These are phyloP conservation scores for Xylariales sp. DNA, from an alignment of 2,329 filamentous ascomycete genomes.

Conservation along the genomic window DNA sequence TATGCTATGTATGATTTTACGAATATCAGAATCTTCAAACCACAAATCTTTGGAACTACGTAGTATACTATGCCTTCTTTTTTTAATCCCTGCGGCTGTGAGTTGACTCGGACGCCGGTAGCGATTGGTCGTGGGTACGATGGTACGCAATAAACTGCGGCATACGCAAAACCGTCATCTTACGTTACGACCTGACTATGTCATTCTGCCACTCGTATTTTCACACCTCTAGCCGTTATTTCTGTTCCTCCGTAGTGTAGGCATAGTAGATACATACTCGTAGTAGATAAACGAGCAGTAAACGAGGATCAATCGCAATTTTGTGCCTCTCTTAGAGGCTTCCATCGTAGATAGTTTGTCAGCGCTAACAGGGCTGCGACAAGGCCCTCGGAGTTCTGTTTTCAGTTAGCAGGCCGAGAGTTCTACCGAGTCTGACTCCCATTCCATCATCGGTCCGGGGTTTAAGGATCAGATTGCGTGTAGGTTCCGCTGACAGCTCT, in stretches of 20 bases:
- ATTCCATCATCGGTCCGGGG: background rate
- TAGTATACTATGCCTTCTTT: too few species aligned
- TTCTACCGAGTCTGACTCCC: background rate
- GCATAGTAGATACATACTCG: too few species aligned
- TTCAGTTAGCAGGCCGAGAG: background rate
- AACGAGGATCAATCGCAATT: background rate
- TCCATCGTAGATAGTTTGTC: background rate
- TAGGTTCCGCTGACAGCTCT: too few species aligned
- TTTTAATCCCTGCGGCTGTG: background rate
- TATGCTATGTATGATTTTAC: constrained; percentile 2
- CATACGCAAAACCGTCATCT: background rate
- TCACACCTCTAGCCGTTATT: background rate
- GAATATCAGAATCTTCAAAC: background rate
- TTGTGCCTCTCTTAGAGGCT: background rate
- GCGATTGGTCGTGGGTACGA: background rate
- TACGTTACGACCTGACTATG: background rate
- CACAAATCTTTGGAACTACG: background rate
- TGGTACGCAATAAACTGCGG: background rate
- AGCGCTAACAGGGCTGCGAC: too few species aligned
- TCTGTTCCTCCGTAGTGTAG: background rate
- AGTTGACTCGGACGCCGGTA: background rate
- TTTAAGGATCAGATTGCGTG: too few species aligned
- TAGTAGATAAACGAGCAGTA: too few species aligned
- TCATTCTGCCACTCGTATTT: background rate
- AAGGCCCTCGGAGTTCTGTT: constrained; percentile 1